Evolutionary conservation across 2,329 filamentous ascomycete genomes (phyloP), one percentile per base, ranked within the genome.

Genomic region (Cadophora malorum): DNA sequence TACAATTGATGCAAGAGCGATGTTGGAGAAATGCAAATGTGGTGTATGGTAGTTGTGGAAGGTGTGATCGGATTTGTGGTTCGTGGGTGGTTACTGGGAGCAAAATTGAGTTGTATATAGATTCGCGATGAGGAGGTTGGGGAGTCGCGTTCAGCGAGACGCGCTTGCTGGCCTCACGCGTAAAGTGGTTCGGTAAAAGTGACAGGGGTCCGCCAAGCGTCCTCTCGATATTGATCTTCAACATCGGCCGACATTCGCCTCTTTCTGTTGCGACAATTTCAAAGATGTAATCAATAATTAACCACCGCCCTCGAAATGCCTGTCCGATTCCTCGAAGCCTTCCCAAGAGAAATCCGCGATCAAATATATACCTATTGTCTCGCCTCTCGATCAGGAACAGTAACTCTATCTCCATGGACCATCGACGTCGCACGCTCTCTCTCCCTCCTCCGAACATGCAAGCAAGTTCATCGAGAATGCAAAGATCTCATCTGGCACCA

Each of bases 341-440:
- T 77, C 35, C 75, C 75, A 19, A 66, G 75, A 64, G 75, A 76
- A 53, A 74, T 77, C 25, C 70, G 75, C 25, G 75, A 77, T 58
- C 71, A 72, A n/a, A 76, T 77, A 19, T 77, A 76, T 53, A 72
- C 69, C 28, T 74, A 69, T 31, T 66, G 74, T 38, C 70, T 77
- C 45, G 69, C 71, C 9, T 70, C 70, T 23, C 68, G 69, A 19
- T 71, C 71, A n/a, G 71, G 71, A 41, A 23, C 45, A 23, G 71
- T 74, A 41, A 73, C 69, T 7, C 66, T 75, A 10, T 74, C 70
- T 12, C 74, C 75, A 35, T 76, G 74, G 74, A 72, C 71, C 3
- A 31, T 75, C 41, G 70, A 76, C 7, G 67, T 75, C 16, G 71
- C 73, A 19, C 63, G 62, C 14, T 76, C 74, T 14, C 67, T 76